Evolutionary conservation across 805 yeast species (phyloP), one percentile per base, ranked within the genome.

Genomic region (Suhomyces canberraensis): DNA sequence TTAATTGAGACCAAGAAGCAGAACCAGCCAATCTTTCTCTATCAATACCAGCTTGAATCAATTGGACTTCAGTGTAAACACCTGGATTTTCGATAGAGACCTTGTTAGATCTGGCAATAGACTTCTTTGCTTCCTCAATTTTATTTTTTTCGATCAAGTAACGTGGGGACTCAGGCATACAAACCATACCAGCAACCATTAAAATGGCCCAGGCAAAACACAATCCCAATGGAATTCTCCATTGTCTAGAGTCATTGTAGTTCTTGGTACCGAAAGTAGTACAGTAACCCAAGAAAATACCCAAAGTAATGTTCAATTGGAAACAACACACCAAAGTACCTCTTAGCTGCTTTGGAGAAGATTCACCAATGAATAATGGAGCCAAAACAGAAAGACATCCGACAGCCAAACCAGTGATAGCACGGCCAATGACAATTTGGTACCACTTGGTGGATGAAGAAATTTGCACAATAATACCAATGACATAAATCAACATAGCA

Each of bases 111-210:
- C 54, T 72, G 18, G 82, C 80, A 45, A 81, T 58, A 9, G 83
- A 71, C 3, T 42, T 41, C 50, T 59, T 72, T 28, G 87, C 87
- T 39, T 75, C 77, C 22, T 76, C 81, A 24, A 67, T 44, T 38
- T 61, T 68, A 29, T 61, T 65, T 43, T 62, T 64, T 56, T 73
- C 78, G 42, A 77, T 68, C 60, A 81, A 70, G 63, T 56, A 81
- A 52, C 84, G 66, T 44, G 88, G 84, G 22, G 85, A 78, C 62
- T 81, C 89, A 24, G 88, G 87, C 73, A 79, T 78, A 45, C 69
- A 66, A 18, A 69, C 43, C 78, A 74, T 72, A 54, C 77, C 81
- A 21, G 53, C 42, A 27, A 71, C 61, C 67, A 75, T 66, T 32
- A 75, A 50, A 35, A 63, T 50, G 51, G 78, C 75, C 73, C 74